A percentile compares a stretch with the other conserved stretches of the same genome.
Conservation (phyloP, 169 alveolate genomes). For the Cryptosporidium meleagridis region DNA sequence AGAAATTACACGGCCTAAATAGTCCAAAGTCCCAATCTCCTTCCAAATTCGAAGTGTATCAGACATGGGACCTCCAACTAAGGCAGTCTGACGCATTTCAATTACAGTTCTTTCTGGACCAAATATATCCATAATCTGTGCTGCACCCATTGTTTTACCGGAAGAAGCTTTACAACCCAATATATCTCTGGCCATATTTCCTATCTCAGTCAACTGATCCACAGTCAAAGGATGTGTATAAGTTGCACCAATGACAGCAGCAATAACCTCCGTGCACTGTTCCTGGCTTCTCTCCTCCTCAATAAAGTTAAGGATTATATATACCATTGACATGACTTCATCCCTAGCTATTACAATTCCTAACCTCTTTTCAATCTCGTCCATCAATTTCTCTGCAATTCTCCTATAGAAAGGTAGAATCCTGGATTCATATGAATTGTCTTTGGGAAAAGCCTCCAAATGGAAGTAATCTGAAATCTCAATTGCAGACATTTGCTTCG, state of each 20-base stretch:
- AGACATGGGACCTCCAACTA: constrained; percentile 24
- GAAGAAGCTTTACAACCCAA: background rate
- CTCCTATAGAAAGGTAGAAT: constrained; percentile 35
- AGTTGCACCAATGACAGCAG: constrained; percentile 34
- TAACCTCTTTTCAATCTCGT: background rate
- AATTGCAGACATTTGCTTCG: constrained; percentile 40
- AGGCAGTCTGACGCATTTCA: constrained; percentile 53
- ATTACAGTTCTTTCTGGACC: constrained; percentile 44
- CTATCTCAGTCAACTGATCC: constrained; percentile 10
- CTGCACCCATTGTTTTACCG: background rate
- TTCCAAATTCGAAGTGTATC: constrained; percentile 33
- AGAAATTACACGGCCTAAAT: constrained; percentile 45
- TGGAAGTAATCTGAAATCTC: constrained; percentile 44
- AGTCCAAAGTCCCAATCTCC: constrained; percentile 54
- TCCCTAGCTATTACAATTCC: constrained; percentile 36
- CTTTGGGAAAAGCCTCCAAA: constrained; percentile 30
- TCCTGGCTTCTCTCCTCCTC: constrained; percentile 48
- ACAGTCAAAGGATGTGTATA: background rate
- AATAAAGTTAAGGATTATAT: constrained; percentile 54
- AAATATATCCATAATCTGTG: constrained; percentile 17
- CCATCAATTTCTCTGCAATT: background rate
- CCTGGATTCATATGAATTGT: constrained; percentile 61
- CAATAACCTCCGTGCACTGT: constrained; percentile 38
- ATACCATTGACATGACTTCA: constrained; percentile 48
- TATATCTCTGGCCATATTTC: background rate